A percentile compares a stretch with the other conserved stretches of the same genome.
phyloP scores from a whole-genome alignment of 768 basidiomycete genomes.

The Cystobasidium onofrii region DNA sequence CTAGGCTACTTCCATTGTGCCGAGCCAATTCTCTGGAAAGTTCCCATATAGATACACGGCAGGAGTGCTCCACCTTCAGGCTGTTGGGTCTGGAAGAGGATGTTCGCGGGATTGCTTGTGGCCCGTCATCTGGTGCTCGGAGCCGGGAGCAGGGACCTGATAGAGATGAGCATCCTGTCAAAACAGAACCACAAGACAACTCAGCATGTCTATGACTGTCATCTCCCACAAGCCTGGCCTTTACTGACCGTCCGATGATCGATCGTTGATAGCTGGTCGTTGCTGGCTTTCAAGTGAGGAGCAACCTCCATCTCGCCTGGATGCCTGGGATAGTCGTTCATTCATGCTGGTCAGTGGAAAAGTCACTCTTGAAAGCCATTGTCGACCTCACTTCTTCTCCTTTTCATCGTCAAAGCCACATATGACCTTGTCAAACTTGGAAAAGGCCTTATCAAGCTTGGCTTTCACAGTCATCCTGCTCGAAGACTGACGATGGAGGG shows the following conservation, averaged over 20 bases:
- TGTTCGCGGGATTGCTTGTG: slow-evolving; percentile 24
- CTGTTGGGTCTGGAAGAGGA: slow-evolving; percentile 2
- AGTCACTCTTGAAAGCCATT: background rate
- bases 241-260: background rate
- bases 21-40: too few species aligned
- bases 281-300: background rate
- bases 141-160: background rate
- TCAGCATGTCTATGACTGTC: background rate
- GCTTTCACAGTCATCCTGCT: background rate
- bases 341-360: background rate
- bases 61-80: background rate
- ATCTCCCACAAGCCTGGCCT: background rate
- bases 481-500: too few species aligned
- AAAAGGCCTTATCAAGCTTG: background rate
- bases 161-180: background rate
- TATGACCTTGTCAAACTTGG: slow-evolving; percentile 12
- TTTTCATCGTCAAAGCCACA: slow-evolving; percentile 17
- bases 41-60: too few species aligned
- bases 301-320: slow-evolving; percentile 20
- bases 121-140: background rate
- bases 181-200: background rate
- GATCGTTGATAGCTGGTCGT: background rate
- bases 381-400: slow-evolving; percentile 5
- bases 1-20: too few species aligned
- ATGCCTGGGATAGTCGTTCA: background rate